phyloP scores from a whole-genome alignment of 2,329 filamentous ascomycete genomes.

The Fusarium penzigii region DNA sequence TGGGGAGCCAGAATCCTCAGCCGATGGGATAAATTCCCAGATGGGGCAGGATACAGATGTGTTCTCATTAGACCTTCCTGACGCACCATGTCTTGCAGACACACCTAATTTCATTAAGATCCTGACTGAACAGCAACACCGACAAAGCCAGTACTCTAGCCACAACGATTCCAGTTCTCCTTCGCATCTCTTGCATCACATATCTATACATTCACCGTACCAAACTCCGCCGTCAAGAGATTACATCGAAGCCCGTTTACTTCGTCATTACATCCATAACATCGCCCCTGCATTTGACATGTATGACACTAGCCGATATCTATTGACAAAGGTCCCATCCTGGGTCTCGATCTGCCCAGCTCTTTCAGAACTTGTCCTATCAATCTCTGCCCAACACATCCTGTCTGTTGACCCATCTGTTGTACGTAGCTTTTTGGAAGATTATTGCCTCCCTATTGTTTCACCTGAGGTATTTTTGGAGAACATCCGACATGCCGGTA shows the following conservation, averaged over 20 bases:
- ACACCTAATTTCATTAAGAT: too few relatives aligned
- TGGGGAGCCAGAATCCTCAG: too few relatives aligned
- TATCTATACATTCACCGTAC: background rate
- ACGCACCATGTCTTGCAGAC: too few relatives aligned
- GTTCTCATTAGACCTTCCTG: too few relatives aligned
- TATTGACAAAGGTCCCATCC: slow-evolving; percentile 10
- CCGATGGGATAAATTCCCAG: too few relatives aligned
- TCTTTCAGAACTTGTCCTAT: slow-evolving; percentile 11
- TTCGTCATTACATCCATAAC: slow-evolving; percentile 15
- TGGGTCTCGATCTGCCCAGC: slow-evolving; percentile 9
- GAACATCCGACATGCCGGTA: background rate
- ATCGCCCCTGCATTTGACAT: slow-evolving; percentile 19
- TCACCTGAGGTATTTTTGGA: background rate
- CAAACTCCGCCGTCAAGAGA: slow-evolving; percentile 8
- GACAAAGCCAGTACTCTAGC: background rate
- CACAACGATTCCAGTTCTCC: slow-evolving; percentile 6
- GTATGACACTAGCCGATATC: slow-evolving; percentile 15
- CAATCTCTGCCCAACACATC: slow-evolving; percentile 6
- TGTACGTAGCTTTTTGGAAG: background rate
- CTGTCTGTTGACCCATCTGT: background rate
- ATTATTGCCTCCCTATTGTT: background rate
- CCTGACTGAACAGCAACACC: too few relatives aligned
- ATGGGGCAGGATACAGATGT: too few relatives aligned
- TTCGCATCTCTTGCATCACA: background rate
- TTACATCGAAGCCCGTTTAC: slow-evolving; percentile 9